Evolutionary conservation across 1,284 basidiomycete genomes (phyloP), one percentile per base, ranked within the genome.

Genomic region (Marasmius fiardii): DNA sequence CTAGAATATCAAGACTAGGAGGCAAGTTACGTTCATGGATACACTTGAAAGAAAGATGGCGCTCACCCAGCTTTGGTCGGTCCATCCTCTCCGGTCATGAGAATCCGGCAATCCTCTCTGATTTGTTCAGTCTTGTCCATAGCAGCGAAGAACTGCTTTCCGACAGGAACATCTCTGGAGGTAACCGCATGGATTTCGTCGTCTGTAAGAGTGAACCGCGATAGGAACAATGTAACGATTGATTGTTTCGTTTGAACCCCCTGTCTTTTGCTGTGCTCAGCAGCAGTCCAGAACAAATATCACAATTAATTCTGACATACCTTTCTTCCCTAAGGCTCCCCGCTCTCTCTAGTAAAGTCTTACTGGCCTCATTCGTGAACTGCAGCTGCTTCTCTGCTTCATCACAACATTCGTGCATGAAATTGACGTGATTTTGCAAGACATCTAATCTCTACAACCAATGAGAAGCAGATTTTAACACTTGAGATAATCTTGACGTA

Each of bases 71-170:
- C 91, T 66, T 85, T 81, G 4, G 90, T 90, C 8, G 88, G 80
- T 34, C 87, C 80, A 58, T 90, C 84, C 64, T 95, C 94, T 1
- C 92, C 93, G n/a, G 86, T 80, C 80, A 98, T 86, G 5, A 98
- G 79, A 1, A 94, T 83, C 35, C 86, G 78, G 67, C 95, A 96
- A 66, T 98, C 93, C 26, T 78, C 78, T 31, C 94, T 80, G 58
- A 98, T 96, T 48, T 74, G 74, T 61, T 92, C 86, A 0, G 93
- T 87, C 66, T 90, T 90, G 71, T 94, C 90, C 83, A 98, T 92
- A 0, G 90, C 89, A 1, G 78, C 74, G 67, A 98, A 98, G 63
- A 98, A 87, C 0, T 77, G 75, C 5, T 77, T 68, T 0, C 88
- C 86, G 12, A 96, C 80, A 1, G 86, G 82, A 1, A 94, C 80